Percentiles rank a stretch among this genome's conserved stretches.
Evolutionary conservation across 1,284 basidiomycete species (phyloP).

Genomic region (Puccinia coronata): DNA sequence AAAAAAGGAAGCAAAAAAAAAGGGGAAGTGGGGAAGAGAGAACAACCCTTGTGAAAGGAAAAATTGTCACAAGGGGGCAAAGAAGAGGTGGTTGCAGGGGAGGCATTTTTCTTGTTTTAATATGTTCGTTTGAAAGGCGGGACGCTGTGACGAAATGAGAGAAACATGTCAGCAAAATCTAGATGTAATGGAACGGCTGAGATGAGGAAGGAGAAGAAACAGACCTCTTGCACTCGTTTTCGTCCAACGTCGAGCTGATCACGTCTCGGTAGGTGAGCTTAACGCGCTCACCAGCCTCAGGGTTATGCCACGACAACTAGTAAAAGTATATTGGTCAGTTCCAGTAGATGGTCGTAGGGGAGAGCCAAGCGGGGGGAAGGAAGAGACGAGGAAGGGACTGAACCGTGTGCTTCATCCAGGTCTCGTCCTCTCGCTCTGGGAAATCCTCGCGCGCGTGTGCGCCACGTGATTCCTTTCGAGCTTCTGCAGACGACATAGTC

Average conservation of each 20-base stretch:
- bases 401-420: conserved; percentile 52
- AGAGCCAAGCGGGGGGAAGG: conserved; percentile 39
- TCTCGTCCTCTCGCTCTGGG: conserved; percentile 74
- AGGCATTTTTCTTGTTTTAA: not conserved
- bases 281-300: conserved; percentile 73
- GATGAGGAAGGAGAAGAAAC: conserved; percentile 52
- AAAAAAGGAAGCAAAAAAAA: too few species aligned
- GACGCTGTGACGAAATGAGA: conserved; percentile 52
- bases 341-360: not conserved
- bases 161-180: not conserved
- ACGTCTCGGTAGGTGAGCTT: conserved; percentile 86
- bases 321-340: conserved; percentile 63
- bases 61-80: not conserved
- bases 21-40: too few species aligned
- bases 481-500: conserved; percentile 91
- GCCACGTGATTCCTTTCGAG: conserved; percentile 93
- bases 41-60: too few species aligned
- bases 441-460: conserved; percentile 97
- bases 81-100: not conserved
- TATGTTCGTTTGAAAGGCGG: conserved; percentile 57
- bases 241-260: conserved; percentile 82
- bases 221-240: conserved; percentile 79
- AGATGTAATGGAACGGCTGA: not conserved
- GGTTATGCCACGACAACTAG: conserved; percentile 79
- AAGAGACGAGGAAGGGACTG: not conserved